A percentile compares a stretch with the other conserved stretches of the same genome.
Conservation (phyloP, 1,284 basidiomycete genomes). For the Trichosporon coremiiforme region DNA sequence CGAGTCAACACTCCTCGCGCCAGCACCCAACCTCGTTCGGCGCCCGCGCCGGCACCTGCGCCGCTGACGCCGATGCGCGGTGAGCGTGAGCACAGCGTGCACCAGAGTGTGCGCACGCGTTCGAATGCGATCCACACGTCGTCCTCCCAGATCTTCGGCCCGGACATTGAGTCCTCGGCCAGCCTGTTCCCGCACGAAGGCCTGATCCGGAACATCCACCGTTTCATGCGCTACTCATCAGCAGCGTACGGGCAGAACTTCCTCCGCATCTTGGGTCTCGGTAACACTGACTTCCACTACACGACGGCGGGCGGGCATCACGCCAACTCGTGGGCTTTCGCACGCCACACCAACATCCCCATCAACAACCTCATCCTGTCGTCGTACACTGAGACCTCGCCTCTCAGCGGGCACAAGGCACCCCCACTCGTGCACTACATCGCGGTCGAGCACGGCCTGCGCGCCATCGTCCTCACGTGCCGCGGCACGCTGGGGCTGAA, state of each 20-base stretch:
- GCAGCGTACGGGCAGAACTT: slow-evolving; percentile 59
- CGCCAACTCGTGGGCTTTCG: slow-evolving; percentile 58
- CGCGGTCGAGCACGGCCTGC: slow-evolving; percentile 57
- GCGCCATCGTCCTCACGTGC: slow-evolving; percentile 59
- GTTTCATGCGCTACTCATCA: slow-evolving; percentile 59
- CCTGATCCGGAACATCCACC: slow-evolving; percentile 58
- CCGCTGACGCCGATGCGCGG: slow-evolving; percentile 16
- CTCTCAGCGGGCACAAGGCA: slow-evolving; percentile 47
- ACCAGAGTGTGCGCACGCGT: slow-evolving; percentile 33
- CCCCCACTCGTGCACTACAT: slow-evolving; percentile 59
- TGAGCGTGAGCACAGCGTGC: slow-evolving; percentile 19
- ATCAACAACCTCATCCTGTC: slow-evolving; percentile 60
- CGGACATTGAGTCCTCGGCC: slow-evolving; percentile 31
- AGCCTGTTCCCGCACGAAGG: slow-evolving; percentile 57
- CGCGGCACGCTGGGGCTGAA: slow-evolving; percentile 60
- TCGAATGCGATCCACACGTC: slow-evolving; percentile 31
- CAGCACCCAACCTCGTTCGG: neutral
- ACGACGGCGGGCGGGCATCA: slow-evolving; percentile 57
- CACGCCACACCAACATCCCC: slow-evolving; percentile 58
- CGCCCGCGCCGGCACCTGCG: neutral
- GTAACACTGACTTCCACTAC: slow-evolving; percentile 58
- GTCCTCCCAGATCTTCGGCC: slow-evolving; percentile 30
- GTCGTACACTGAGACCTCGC: slow-evolving; percentile 54
- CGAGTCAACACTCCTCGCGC: neutral
- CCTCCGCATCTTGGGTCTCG: slow-evolving; percentile 59